These are phyloP conservation scores for Trichoderma sp. DNA, from an alignment of 2,329 filamentous ascomycete genomes.

Conservation along the genomic window DNA sequence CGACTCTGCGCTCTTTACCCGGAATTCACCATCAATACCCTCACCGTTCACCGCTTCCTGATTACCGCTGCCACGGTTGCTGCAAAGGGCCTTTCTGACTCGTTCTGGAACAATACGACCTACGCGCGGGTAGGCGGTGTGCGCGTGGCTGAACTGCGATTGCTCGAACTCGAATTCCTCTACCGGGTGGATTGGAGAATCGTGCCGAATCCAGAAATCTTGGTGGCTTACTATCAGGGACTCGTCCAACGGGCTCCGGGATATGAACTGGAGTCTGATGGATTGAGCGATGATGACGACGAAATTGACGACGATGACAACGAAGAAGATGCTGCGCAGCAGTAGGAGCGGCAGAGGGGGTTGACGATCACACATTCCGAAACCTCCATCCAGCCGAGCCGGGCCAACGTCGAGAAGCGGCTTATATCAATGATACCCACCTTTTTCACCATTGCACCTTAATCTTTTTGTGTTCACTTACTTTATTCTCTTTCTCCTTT, in stretches of 20 bases:
- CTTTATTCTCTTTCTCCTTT: slow-evolving; percentile 4
- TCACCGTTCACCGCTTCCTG: slow-evolving; percentile 95
- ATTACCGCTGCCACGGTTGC: slow-evolving; percentile 96
- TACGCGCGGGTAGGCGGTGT: slow-evolving; percentile 95
- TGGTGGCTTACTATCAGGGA: slow-evolving; percentile 91
- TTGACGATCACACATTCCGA: neutral
- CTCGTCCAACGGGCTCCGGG: slow-evolving; percentile 70
- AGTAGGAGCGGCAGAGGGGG: neutral
- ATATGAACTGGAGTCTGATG: slow-evolving; percentile 54
- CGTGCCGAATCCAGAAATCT: slow-evolving; percentile 89
- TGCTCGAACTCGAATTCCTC: slow-evolving; percentile 91
- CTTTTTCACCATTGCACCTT: slow-evolving; percentile 4
- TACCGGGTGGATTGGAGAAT: slow-evolving; percentile 95
- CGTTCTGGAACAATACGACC: slow-evolving; percentile 97
- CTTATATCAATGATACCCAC: slow-evolving; percentile 29
- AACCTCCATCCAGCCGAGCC: neutral
- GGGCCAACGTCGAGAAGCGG: slow-evolving; percentile 7
- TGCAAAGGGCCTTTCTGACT: slow-evolving; percentile 92
- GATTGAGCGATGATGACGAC: slow-evolving; percentile 42
- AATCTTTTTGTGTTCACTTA: neutral
- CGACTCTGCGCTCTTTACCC: slow-evolving; percentile 89
- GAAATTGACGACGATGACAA: slow-evolving; percentile 36
- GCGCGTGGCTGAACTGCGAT: slow-evolving; percentile 82
- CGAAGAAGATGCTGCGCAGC: slow-evolving; percentile 30
- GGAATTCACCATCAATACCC: slow-evolving; percentile 92